Evolutionary conservation across 805 yeast genomes (phyloP).

Genomic region (Metschnikowia drakensbergensis): DNA sequence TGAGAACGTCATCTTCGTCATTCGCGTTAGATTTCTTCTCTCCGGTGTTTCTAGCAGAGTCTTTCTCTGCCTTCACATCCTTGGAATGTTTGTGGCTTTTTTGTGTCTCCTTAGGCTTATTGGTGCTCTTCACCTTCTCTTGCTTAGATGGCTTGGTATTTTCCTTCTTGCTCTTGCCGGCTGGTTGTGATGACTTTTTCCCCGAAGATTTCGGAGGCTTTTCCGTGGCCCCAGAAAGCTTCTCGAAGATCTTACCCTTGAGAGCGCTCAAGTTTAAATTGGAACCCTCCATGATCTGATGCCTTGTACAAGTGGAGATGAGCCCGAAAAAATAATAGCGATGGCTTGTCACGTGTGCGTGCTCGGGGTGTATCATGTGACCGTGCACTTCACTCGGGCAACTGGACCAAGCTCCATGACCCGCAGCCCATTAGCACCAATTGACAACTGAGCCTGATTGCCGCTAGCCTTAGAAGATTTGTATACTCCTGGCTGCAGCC

Average conservation of each 20-base stretch:
- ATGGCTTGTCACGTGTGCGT: conserved; percentile 1
- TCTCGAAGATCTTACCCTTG: conserved; percentile 60
- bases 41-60: not conserved
- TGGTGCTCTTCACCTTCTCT: conserved; percentile 15
- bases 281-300: conserved; percentile 38
- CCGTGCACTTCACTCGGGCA: not conserved
- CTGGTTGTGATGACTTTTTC: not conserved
- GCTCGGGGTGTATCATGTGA: not conserved
- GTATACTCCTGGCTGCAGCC: too few species aligned
- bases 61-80: conserved; percentile 10
- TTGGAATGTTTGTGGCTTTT: conserved; percentile 11
- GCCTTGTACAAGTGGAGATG: conserved; percentile 2
- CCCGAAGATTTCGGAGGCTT: not conserved
- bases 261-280: conserved; percentile 52
- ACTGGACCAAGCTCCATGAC: not conserved
- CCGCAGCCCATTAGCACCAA: not conserved
- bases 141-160: not conserved
- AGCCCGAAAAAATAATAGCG: conserved; percentile 3
- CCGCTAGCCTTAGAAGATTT: not conserved
- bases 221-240: conserved; percentile 27
- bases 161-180: not conserved
- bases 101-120: conserved; percentile 16
- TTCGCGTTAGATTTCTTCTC: conserved; percentile 8
- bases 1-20: conserved; percentile 37
- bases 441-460: not conserved